Conservation (phyloP, 495 filamentous ascomycete genomes). For the Trichoderma virens region DNA sequence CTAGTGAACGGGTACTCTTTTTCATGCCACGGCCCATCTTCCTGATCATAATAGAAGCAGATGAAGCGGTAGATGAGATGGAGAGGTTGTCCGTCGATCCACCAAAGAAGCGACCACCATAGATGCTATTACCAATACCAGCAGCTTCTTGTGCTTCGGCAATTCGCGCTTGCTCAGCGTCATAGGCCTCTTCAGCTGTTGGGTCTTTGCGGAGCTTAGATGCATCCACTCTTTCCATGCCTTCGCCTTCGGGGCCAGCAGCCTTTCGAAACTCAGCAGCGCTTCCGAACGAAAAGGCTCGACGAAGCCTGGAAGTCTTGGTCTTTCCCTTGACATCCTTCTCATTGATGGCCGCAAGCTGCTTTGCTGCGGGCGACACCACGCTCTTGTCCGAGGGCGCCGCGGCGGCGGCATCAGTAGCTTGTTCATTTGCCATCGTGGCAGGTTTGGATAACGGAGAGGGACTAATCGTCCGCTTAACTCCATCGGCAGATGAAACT, state of each 20-base stretch:
- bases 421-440: slow-evolving; percentile 42
- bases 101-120: slow-evolving; percentile 81
- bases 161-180: slow-evolving; percentile 80
- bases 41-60: slow-evolving; percentile 96
- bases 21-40: slow-evolving; percentile 99
- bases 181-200: slow-evolving; percentile 57
- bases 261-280: slow-evolving; percentile 83
- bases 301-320: slow-evolving; percentile 82
- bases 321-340: slow-evolving; percentile 58
- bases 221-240: slow-evolving; percentile 44
- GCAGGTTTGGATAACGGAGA: slow-evolving; percentile 86
- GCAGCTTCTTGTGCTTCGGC: slow-evolving; percentile 83
- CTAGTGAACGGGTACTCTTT: slow-evolving; percentile 79
- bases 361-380: slow-evolving; percentile 67
- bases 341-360: slow-evolving; percentile 72
- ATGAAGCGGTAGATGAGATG: slow-evolving; percentile 95
- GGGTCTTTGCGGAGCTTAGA: slow-evolving; percentile 66
- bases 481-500: slow-evolving; percentile 60
- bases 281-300: slow-evolving; percentile 96
- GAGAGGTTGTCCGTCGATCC: slow-evolving; percentile 96
- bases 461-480: slow-evolving; percentile 58
- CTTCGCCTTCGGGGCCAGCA: slow-evolving; percentile 40
- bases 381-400: slow-evolving; percentile 22
- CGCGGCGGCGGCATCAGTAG: slow-evolving; percentile 25
- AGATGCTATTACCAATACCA: slow-evolving; percentile 89